Percentiles rank a stretch among this genome's conserved stretches.
Conservation (phyloP, 2,329 filamentous ascomycete species). For the Trichoderma oligosporum region DNA sequence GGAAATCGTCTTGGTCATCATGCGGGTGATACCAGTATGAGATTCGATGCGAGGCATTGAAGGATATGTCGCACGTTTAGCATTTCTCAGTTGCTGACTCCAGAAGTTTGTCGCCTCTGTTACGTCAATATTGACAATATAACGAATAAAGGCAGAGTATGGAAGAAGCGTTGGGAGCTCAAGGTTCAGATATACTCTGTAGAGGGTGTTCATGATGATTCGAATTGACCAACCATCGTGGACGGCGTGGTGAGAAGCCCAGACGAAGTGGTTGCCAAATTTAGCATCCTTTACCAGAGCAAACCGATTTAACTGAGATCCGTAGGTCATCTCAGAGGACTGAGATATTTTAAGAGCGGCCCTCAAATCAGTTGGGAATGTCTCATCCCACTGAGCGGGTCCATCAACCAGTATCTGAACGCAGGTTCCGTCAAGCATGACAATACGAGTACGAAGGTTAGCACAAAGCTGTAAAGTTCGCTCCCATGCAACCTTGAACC, state of each 20-base stretch:
- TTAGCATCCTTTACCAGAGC: slow-evolving; percentile 1
- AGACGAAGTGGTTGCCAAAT: slow-evolving; percentile 22
- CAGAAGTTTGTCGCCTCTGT: neutral
- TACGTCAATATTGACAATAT: slow-evolving; percentile 5
- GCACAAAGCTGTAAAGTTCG: neutral
- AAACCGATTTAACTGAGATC: slow-evolving; percentile 3
- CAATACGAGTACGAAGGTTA: slow-evolving; percentile 21
- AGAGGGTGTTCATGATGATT: slow-evolving; percentile 22
- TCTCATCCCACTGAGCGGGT: neutral
- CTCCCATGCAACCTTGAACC: slow-evolving; percentile 22
- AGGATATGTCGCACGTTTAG: slow-evolving; percentile 9
- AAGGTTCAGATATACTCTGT: neutral
- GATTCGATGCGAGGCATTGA: neutral
- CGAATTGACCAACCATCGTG: slow-evolving; percentile 30
- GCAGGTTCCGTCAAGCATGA: slow-evolving; percentile 4
- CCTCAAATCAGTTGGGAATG: neutral
- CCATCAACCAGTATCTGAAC: neutral
- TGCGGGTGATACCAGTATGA: neutral
- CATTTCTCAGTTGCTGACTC: neutral
- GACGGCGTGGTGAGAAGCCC: slow-evolving; percentile 28
- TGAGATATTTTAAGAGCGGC: neutral
- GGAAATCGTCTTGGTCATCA: slow-evolving; percentile 3
- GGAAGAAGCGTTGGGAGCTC: neutral
- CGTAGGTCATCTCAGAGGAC: slow-evolving; percentile 13
- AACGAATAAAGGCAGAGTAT: slow-evolving; percentile 20